These are phyloP conservation scores for Penicillium tannophilum DNA, from an alignment of 495 filamentous ascomycete species.

Conservation along the genomic window DNA sequence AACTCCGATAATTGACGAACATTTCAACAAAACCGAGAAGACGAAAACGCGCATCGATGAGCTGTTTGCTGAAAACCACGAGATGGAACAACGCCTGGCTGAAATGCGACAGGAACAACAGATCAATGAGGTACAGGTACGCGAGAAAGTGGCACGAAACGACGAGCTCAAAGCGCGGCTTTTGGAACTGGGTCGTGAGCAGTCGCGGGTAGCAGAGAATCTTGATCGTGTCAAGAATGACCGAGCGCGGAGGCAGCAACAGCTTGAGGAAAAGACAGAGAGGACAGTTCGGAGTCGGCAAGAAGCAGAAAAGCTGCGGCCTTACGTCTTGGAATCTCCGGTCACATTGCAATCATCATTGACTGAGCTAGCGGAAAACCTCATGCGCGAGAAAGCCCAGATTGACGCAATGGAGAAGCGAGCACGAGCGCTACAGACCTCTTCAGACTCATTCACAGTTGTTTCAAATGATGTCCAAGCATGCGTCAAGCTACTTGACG, in stretches of 20 bases:
- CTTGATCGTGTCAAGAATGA: slow-evolving; percentile 74
- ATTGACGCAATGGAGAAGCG: slow-evolving; percentile 87
- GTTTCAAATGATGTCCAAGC: slow-evolving; percentile 80
- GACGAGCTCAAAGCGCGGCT: slow-evolving; percentile 80
- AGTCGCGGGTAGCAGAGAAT: slow-evolving; percentile 76
- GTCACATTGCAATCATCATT: slow-evolving; percentile 79
- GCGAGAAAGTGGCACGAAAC: slow-evolving; percentile 79
- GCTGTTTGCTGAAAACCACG: slow-evolving; percentile 83
- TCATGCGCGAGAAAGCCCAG: slow-evolving; percentile 73
- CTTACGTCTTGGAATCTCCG: slow-evolving; percentile 88
- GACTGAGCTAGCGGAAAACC: slow-evolving; percentile 73
- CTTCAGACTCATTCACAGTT: slow-evolving; percentile 81
- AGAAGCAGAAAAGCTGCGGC: slow-evolving; percentile 83
- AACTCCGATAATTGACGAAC: slow-evolving; percentile 80
- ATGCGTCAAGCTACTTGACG: slow-evolving; percentile 85
- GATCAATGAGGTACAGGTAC: slow-evolving; percentile 74
- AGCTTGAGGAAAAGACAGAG: slow-evolving; percentile 80
- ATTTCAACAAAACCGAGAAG: slow-evolving; percentile 85
- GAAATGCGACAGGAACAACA: slow-evolving; percentile 77
- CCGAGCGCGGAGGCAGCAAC: slow-evolving; percentile 67
- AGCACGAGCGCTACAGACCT: slow-evolving; percentile 86
- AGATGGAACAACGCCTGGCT: slow-evolving; percentile 75
- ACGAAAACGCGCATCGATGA: slow-evolving; percentile 84
- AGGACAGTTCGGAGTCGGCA: slow-evolving; percentile 58
- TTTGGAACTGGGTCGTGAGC: slow-evolving; percentile 71